Percentiles rank a stretch among this genome's conserved stretches.
Evolutionary conservation across 768 basidiomycete species (phyloP).

Genomic region (Cystobasidium tubakii): DNA sequence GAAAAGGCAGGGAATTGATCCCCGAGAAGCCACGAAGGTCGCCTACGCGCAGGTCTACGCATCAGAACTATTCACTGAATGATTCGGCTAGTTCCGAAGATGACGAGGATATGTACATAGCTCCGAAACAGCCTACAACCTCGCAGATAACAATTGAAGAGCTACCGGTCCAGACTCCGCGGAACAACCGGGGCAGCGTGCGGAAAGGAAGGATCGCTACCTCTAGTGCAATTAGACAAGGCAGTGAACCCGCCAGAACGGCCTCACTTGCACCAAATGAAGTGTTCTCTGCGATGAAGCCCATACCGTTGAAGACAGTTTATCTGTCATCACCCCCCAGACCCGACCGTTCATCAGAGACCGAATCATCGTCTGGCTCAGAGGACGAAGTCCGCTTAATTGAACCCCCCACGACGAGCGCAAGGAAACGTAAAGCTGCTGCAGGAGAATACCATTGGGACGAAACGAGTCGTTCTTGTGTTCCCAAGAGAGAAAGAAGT

Average conservation of each 20-base stretch:
- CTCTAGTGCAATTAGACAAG: not conserved
- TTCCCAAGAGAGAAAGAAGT: slow-evolving; percentile 28
- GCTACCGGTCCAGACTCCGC: slow-evolving; percentile 1
- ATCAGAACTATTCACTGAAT: slow-evolving; percentile 3
- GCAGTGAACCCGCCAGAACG: not conserved
- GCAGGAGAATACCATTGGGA: slow-evolving; percentile 30
- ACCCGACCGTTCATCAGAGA: not conserved
- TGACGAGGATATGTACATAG: not conserved
- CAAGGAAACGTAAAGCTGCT: slow-evolving; percentile 17
- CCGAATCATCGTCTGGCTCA: not conserved
- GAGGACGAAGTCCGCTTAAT: slow-evolving; percentile 12
- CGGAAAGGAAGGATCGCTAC: not conserved
- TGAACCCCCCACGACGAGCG: not conserved
- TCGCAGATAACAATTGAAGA: not conserved
- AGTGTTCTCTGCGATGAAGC: slow-evolving; percentile 22
- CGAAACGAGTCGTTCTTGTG: slow-evolving; percentile 12
- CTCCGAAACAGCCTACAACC: not conserved
- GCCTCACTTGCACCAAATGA: not conserved
- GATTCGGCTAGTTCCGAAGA: not conserved
- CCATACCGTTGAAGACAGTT: slow-evolving; percentile 9
- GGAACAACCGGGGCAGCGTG: not conserved
- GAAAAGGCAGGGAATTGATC: not conserved
- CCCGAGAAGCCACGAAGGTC: not conserved
- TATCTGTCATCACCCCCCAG: slow-evolving; percentile 20
- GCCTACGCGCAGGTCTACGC: not conserved